Evolutionary conservation across 1,284 basidiomycete genomes (phyloP).

Genomic region (Cutaneotrichosporon sp.): DNA sequence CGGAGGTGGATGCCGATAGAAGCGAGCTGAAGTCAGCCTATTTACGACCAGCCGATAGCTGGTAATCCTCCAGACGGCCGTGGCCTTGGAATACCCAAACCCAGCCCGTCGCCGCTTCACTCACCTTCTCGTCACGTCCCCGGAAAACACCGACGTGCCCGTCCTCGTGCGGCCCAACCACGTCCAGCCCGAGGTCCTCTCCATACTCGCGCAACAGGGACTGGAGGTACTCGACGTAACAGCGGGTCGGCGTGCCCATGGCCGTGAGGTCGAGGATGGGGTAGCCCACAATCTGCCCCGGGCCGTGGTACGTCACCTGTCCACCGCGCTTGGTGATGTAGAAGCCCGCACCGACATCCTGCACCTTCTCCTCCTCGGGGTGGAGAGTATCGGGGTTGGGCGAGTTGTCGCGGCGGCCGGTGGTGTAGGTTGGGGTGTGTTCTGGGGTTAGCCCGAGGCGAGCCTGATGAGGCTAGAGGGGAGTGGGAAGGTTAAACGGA

Average conservation of each 20-base stretch:
- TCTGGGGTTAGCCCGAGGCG: constrained; percentile 52
- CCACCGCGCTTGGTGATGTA: constrained; percentile 80
- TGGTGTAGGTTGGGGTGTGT: constrained; percentile 91
- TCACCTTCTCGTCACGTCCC: constrained; percentile 48
- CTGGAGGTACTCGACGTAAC: constrained; percentile 57
- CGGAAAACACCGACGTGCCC: constrained; percentile 54
- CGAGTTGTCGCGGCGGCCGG: constrained; percentile 72
- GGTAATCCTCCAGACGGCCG: neutral
- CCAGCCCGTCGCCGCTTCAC: constrained; percentile 12
- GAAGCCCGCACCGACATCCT: constrained; percentile 80
- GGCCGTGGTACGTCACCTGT: constrained; percentile 94
- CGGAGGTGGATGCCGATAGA: constrained; percentile 96
- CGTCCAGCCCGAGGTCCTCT: constrained; percentile 30
- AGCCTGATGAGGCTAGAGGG: neutral
- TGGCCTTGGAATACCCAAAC: neutral
- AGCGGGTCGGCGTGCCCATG: constrained; percentile 56
- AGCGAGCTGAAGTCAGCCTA: constrained; percentile 73
- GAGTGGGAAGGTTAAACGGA: neutral
- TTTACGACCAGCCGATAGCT: neutral
- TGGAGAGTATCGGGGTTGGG: constrained; percentile 59
- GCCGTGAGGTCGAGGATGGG: constrained; percentile 78
- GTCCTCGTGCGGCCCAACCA: constrained; percentile 53
- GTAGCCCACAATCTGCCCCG: constrained; percentile 95
- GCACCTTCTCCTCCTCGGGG: constrained; percentile 67
- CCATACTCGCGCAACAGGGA: constrained; percentile 48